Evolutionary conservation across 352 stramenopile genomes (phyloP), one percentile per base, ranked within the genome.

Genomic region (Blastocystis sp.): DNA sequence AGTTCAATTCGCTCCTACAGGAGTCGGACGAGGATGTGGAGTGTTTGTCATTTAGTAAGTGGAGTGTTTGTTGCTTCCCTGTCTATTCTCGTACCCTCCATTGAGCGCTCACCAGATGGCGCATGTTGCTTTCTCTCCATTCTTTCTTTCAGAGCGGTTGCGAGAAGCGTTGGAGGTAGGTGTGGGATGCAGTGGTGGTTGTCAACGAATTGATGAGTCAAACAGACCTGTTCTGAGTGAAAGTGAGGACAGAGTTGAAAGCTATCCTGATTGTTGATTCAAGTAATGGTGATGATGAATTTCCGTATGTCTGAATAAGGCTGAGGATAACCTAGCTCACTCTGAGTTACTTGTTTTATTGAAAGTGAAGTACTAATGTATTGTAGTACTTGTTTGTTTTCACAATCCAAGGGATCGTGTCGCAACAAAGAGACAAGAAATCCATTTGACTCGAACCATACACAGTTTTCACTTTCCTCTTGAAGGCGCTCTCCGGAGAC

Each of bases 201-300:
- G 16, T 55, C 45, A 55, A 55, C 45, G 16, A 55, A 16, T 6
- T 55, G 45, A 55, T 55, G 45, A 55, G 45, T 55, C 45, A 16
- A 55, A 85, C 74, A 85, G 74, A 85, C 74, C 74, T 85, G 74
- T 85, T 85, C 74, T 85, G 74, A 85, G n/a, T 59, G 33, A 59
- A 41, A 69, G 35, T 85, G 74, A 85, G 74, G 74, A 85, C 65
- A 80, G 31, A 12, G 19, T 66, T 69, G 26, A 69, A 33, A 69
- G 74, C 74, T 69, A 67, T 59, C 66, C 74, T 85, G 74, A 85
- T 85, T 85, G 74, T 63, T 29, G 24, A 85, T 13, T 50, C 12
- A 33, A 9, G 50, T 45, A 59, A 66, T 50, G 51, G 45, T 59
- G 74, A 85, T 26, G 12, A 69, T 66, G n/a, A n/a, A 31, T 69